phyloP scores from a whole-genome alignment of 1,139 yeast genomes.

The Suhomyces wounanorum region DNA sequence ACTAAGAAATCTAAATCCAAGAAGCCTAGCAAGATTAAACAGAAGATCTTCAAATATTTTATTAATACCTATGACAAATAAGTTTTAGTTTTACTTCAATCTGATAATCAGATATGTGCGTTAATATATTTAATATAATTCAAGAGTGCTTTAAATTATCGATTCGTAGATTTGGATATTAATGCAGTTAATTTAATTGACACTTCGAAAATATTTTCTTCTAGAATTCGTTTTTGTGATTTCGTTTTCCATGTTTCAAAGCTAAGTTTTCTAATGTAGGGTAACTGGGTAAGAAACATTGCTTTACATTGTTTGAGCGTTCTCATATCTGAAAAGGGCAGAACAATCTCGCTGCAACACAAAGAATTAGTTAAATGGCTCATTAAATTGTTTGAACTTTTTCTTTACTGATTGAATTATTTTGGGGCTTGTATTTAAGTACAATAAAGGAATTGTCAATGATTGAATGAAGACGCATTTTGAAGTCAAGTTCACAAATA shows the following conservation, averaged over 20 bases:
- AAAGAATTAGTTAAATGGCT: too few species aligned
- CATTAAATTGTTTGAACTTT: too few species aligned
- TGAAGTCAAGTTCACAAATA: not conserved
- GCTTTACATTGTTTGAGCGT: not conserved
- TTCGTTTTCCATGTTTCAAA: not conserved
- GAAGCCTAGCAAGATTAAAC: conserved; percentile 30
- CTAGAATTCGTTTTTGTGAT: not conserved
- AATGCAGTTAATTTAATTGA: not conserved
- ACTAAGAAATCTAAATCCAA: conserved; percentile 11
- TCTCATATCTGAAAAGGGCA: not conserved
- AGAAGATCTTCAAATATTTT: conserved; percentile 38
- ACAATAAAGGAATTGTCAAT: too few species aligned
- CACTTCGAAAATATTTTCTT: not conserved
- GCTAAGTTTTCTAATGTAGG: not conserved
- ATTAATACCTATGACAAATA: conserved; percentile 32
- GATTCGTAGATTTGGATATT: not conserved
- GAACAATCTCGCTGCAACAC: too few species aligned
- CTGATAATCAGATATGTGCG: not conserved
- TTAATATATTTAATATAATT: conserved; percentile 1
- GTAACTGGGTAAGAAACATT: not conserved
- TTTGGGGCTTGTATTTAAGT: too few species aligned
- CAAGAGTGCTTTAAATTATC: not conserved
- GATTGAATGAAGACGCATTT: too few species aligned
- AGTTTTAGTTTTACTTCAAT: not conserved
- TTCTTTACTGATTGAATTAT: too few species aligned